These are phyloP conservation scores for Massarina eburnea DNA, from an alignment of 2,329 filamentous ascomycete species.

Conservation along the genomic window DNA sequence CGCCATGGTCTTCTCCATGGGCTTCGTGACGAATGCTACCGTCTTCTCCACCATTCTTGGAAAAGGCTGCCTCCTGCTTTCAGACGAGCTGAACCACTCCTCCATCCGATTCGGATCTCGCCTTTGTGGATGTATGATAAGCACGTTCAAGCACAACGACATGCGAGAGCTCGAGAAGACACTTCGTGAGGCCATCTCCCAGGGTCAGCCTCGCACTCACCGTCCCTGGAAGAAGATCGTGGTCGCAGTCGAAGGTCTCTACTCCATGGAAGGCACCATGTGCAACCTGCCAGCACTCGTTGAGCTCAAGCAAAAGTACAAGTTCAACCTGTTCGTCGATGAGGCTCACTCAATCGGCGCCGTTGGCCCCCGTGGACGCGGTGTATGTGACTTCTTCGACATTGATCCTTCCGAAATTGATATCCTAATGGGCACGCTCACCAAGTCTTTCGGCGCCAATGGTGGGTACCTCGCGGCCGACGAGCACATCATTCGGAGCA, in stretches of 20 bases:
- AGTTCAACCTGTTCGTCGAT: slow-evolving; percentile 93
- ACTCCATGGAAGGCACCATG: slow-evolving; percentile 99
- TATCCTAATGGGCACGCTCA: slow-evolving; percentile 96
- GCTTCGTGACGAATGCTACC: slow-evolving; percentile 92
- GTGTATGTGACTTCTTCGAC: slow-evolving; percentile 96
- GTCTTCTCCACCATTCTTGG: slow-evolving; percentile 89
- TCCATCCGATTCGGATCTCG: slow-evolving; percentile 95
- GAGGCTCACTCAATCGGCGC: slow-evolving; percentile 96
- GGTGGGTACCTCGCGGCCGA: slow-evolving; percentile 92
- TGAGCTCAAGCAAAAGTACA: slow-evolving; percentile 89
- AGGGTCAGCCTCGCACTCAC: slow-evolving; percentile 97
- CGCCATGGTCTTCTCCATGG: slow-evolving; percentile 98
- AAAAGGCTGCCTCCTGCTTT: slow-evolving; percentile 92
- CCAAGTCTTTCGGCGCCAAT: slow-evolving; percentile 97
- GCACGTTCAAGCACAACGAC: slow-evolving; percentile 97
- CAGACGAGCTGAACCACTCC: slow-evolving; percentile 95
- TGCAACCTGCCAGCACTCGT: slow-evolving; percentile 92
- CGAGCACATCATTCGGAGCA: slow-evolving; percentile 88
- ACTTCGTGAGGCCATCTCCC: slow-evolving; percentile 88
- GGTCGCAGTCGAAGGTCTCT: slow-evolving; percentile 92
- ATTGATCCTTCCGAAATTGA: slow-evolving; percentile 87
- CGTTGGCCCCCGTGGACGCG: slow-evolving; percentile 81
- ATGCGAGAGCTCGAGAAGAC: slow-evolving; percentile 83
- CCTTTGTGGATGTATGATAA: slow-evolving; percentile 91
- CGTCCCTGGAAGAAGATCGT: slow-evolving; percentile 99